Evolutionary conservation across 345 rosid genomes (phyloP).

Genomic region (Clausena lansium): DNA sequence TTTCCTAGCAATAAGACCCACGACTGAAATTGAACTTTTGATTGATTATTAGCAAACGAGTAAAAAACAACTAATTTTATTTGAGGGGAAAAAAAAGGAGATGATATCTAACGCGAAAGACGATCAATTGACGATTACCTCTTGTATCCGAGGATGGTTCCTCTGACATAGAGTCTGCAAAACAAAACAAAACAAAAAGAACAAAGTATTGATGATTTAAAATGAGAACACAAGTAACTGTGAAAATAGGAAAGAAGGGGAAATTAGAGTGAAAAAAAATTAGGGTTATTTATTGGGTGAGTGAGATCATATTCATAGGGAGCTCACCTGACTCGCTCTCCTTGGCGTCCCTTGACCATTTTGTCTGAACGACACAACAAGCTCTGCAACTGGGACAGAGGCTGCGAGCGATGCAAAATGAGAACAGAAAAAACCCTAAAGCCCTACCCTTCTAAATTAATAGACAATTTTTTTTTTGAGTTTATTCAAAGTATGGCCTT

Average conservation of each 20-base stretch:
- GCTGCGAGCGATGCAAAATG: neutral
- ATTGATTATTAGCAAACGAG: neutral
- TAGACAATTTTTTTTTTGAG: neutral
- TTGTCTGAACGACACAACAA: conserved; percentile 9
- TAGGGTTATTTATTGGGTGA: neutral
- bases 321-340: conserved; percentile 97
- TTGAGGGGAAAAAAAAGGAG: accelerated
- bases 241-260: neutral
- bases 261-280: neutral
- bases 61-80: too few relatives aligned
- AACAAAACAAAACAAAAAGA: conserved; percentile 12
- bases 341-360: conserved; percentile 96
- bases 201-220: neutral
- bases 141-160: conserved; percentile 86
- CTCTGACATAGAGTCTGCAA: conserved; percentile 79
- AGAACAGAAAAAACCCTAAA: neutral
- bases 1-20: neutral
- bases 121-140: conserved; percentile 35
- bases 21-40: neutral
- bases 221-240: neutral
- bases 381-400: neutral
- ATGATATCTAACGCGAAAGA: neutral
- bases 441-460: neutral
- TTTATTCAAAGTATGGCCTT: neutral
- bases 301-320: neutral